Conservation (phyloP, 305 asterid genomes). For the Plantago coronopus region DNA sequence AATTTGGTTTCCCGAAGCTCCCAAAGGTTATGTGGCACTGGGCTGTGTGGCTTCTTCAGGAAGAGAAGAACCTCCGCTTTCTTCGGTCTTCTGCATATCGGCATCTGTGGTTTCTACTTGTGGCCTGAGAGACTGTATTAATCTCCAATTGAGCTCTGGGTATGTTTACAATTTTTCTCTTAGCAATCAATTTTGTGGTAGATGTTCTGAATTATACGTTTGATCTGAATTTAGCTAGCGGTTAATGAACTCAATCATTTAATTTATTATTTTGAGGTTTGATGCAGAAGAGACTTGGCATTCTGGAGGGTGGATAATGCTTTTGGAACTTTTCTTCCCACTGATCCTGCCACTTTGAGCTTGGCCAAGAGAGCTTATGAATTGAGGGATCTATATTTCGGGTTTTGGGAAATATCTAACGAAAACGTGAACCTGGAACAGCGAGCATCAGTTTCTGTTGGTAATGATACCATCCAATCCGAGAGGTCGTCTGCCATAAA, state of each 20-base stretch:
- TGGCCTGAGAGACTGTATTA: constrained; percentile 81
- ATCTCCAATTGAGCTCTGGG: constrained; percentile 45
- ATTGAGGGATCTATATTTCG: constrained; percentile 58
- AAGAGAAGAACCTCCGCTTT: constrained; percentile 57
- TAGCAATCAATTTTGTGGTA: constrained; percentile 1
- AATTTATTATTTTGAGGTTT: constrained; percentile 24
- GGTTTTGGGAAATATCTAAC: constrained; percentile 45
- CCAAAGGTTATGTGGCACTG: constrained; percentile 84
- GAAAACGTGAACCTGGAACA: constrained; percentile 37
- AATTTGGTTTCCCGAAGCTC: constrained; percentile 97
- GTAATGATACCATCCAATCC: constrained; percentile 42
- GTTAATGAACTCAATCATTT: constrained; percentile 13
- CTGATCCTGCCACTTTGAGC: constrained; percentile 55
- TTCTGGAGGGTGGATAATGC: constrained; percentile 98
- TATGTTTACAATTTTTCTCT: constrained; percentile 31
- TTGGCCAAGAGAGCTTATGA: constrained; percentile 70
- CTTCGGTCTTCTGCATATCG: constrained; percentile 84
- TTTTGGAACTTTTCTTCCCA: constrained; percentile 77
- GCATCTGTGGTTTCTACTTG: constrained; percentile 79
- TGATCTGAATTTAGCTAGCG: constrained; percentile 6
- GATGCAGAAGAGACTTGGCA: constrained; percentile 63
- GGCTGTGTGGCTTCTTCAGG: constrained; percentile 93
- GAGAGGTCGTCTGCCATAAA: constrained; percentile 60
- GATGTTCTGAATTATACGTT: constrained; percentile 4
- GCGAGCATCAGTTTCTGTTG: constrained; percentile 42